A percentile compares a stretch with the other conserved stretches of the same genome.
phyloP scores from a whole-genome alignment of 257 asterid species.

The Solanum commersonii region DNA sequence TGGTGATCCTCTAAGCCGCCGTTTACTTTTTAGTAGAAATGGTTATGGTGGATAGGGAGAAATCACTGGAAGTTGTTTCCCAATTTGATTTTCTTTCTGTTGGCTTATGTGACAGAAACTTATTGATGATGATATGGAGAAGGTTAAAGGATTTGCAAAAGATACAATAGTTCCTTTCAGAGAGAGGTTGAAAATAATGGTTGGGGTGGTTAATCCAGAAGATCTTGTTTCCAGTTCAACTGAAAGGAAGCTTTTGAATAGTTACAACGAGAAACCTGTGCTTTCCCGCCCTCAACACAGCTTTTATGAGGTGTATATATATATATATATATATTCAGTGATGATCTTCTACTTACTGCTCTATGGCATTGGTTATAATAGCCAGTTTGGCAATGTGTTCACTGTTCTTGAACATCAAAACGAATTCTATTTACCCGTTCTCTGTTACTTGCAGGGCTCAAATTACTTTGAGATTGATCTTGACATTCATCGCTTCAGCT shows the following conservation, averaged over 20 bases:
- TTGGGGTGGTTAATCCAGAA: constrained; percentile 70
- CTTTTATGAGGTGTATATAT: constrained; percentile 45
- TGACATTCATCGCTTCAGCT: constrained; percentile 88
- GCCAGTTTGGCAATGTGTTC: not conserved
- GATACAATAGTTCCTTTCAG: constrained; percentile 56
- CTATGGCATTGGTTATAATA: not conserved
- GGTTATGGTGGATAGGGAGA: not conserved
- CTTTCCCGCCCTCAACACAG: constrained; percentile 90
- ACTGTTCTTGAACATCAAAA: not conserved
- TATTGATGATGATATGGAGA: constrained; percentile 60
- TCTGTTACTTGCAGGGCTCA: constrained; percentile 38
- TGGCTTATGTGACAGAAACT: constrained; percentile 32
- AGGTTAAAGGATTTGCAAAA: constrained; percentile 58
- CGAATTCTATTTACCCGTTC: not conserved
- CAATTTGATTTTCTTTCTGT: not conserved
- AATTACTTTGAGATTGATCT: constrained; percentile 87
- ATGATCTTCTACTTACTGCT: not conserved
- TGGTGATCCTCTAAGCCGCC: not conserved
- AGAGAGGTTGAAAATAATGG: constrained; percentile 83
- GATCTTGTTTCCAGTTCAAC: constrained; percentile 62
- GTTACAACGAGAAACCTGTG: constrained; percentile 83
- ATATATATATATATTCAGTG: not conserved
- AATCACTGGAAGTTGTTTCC: not conserved
- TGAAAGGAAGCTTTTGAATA: constrained; percentile 63
- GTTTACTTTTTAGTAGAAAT: not conserved